These are phyloP conservation scores for Quercus robur DNA, from an alignment of 306 rosid genomes.

Conservation along the genomic window DNA sequence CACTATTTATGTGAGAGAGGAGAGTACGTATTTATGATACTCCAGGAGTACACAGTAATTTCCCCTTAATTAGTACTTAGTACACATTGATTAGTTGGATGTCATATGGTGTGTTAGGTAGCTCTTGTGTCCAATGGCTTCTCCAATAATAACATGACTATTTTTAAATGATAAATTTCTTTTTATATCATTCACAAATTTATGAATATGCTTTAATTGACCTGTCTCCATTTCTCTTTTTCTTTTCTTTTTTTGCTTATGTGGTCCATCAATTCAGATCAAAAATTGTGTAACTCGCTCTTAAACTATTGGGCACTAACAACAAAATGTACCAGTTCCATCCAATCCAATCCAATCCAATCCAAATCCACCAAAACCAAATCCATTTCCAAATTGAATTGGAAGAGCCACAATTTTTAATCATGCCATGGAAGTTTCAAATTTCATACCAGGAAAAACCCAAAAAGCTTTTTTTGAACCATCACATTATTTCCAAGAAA, in stretches of 20 bases:
- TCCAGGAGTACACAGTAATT: rapidly evolving
- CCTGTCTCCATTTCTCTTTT: not conserved
- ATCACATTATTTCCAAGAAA: not conserved
- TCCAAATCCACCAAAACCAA: not conserved
- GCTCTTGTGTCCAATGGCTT: no score
- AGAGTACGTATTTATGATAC: no score
- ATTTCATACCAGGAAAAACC: not conserved
- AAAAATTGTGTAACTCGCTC: no score
- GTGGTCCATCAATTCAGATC: not conserved
- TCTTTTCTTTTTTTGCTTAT: not conserved
- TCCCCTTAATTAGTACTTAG: no score
- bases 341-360: not conserved
- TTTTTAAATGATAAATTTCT: no score
- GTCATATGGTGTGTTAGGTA: not conserved
- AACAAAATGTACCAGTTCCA: no score
- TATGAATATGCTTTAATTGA: not conserved
- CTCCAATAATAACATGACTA: not conserved
- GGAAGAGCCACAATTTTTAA: not conserved
- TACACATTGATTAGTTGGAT: not conserved
- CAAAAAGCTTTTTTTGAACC: not conserved
- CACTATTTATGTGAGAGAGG: no score
- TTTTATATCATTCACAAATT: not conserved
- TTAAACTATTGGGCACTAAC: no score
- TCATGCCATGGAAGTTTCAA: not conserved
- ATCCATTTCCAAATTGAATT: not conserved